Conservation (phyloP, 352 stramenopile genomes). For the Pythium insidiosum region DNA sequence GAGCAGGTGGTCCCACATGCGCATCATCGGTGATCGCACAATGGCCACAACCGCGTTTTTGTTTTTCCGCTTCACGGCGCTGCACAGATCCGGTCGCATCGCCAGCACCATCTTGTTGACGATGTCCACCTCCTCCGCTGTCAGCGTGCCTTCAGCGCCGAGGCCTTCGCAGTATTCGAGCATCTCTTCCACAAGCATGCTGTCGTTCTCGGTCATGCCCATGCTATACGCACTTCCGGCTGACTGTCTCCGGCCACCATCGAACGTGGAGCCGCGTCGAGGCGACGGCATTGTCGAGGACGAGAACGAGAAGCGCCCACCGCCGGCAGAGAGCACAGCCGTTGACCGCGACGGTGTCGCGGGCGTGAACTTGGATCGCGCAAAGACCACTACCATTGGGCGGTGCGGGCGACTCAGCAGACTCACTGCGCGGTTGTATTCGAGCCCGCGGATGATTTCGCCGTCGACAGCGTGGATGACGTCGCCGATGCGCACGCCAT, state of each 20-base stretch:
- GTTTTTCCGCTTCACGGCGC: constrained; percentile 72
- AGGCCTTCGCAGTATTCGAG: constrained; percentile 78
- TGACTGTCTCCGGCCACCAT: constrained; percentile 9
- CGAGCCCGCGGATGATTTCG: constrained; percentile 62
- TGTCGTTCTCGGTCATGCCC: constrained; percentile 37
- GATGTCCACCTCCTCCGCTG: constrained; percentile 54
- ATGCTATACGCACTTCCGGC: constrained; percentile 15
- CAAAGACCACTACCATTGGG: constrained; percentile 79
- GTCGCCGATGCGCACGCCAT: constrained; percentile 74
- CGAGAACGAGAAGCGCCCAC: constrained; percentile 67
- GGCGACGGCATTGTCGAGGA: constrained; percentile 65
- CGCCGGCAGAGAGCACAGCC: constrained; percentile 17
- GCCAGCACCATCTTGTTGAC: constrained; percentile 73
- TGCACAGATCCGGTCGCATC: constrained; percentile 68
- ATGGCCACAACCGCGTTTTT: constrained; percentile 78
- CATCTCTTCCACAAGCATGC: constrained; percentile 66
- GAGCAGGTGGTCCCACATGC: constrained; percentile 73
- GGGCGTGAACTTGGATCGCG: constrained; percentile 51
- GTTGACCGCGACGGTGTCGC: constrained; percentile 44
- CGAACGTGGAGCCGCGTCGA: constrained; percentile 9
- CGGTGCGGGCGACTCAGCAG: constrained; percentile 54
- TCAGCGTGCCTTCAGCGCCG: constrained; percentile 38
- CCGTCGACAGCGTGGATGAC: constrained; percentile 76
- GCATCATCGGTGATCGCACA: constrained; percentile 74
- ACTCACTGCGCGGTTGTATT: constrained; percentile 79